These are phyloP conservation scores for Mycena indigotica DNA, from an alignment of 768 basidiomycete species.

Conservation along the genomic window DNA sequence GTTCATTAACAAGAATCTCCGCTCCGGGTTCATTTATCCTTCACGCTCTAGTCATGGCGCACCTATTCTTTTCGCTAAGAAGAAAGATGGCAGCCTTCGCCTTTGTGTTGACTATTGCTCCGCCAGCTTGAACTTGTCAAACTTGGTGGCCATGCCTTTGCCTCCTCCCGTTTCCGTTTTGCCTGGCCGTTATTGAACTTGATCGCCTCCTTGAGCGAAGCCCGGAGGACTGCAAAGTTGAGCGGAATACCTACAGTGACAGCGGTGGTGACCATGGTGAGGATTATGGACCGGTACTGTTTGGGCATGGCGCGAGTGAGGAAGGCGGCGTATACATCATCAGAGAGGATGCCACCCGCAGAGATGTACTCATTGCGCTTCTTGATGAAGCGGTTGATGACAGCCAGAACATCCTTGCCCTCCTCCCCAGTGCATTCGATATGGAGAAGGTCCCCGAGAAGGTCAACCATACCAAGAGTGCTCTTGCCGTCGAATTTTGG, in stretches of 20 bases:
- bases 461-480: not conserved
- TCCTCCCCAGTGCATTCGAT: conserved; percentile 1
- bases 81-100: too few relatives aligned
- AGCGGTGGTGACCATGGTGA: conserved; percentile 6
- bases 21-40: too few relatives aligned
- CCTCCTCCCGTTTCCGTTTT: conserved; percentile 8
- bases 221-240: not conserved
- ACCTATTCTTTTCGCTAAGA: too few relatives aligned
- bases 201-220: conserved; percentile 4
- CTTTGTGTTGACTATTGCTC: too few relatives aligned
- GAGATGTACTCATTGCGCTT: conserved; percentile 1
- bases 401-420: not conserved
- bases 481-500: not conserved
- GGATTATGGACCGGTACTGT: conserved; percentile 4
- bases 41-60: too few relatives aligned
- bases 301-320: conserved; percentile 9
- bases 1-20: too few relatives aligned
- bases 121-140: too few relatives aligned
- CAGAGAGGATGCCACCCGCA: conserved; percentile 2
- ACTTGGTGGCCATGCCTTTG: conserved; percentile 6
- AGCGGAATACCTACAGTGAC: conserved; percentile 1
- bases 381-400: conserved; percentile 1
- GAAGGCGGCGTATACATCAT: conserved; percentile 9
- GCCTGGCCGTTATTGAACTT: conserved; percentile 4
- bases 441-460: not conserved